Conservation (phyloP, 2,329 filamentous ascomycete species). For the Cyclaneusma minus region DNA sequence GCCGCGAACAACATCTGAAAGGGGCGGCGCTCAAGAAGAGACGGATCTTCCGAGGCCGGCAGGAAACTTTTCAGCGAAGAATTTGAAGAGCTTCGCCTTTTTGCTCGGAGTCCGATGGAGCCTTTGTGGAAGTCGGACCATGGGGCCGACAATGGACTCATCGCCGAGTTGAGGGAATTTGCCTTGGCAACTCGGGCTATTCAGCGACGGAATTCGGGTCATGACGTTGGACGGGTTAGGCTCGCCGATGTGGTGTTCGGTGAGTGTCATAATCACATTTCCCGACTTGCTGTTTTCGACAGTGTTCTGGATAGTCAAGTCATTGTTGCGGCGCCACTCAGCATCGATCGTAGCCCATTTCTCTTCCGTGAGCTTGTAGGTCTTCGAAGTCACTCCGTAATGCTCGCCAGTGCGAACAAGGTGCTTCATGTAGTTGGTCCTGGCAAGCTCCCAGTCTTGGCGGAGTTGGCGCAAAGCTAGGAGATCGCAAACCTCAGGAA, state of each 20-base stretch:
- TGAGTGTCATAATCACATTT: slow-evolving; percentile 25
- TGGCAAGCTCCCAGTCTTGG: slow-evolving; percentile 68
- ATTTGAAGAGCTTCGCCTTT: slow-evolving; percentile 17
- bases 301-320: slow-evolving; percentile 40
- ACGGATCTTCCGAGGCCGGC: slow-evolving; percentile 12
- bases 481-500: slow-evolving; percentile 44
- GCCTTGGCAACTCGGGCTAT: slow-evolving; percentile 49
- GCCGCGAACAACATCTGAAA: neutral
- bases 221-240: slow-evolving; percentile 28
- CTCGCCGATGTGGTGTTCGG: slow-evolving; percentile 30
- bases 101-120: slow-evolving; percentile 16
- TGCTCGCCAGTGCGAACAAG: slow-evolving; percentile 78
- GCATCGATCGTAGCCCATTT: slow-evolving; percentile 77
- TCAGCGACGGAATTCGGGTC: slow-evolving; percentile 51
- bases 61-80: slow-evolving; percentile 19
- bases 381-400: slow-evolving; percentile 79
- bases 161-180: slow-evolving; percentile 85
- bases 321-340: slow-evolving; percentile 57
- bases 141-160: slow-evolving; percentile 85
- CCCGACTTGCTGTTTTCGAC: slow-evolving; percentile 24
- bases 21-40: neutral
- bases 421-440: slow-evolving; percentile 79
- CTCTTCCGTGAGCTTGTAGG: slow-evolving; percentile 67
- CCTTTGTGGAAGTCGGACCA: slow-evolving; percentile 30
- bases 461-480: slow-evolving; percentile 46